Evolutionary conservation across 768 basidiomycete genomes (phyloP), one percentile per base, ranked within the genome.

Genomic region (Sutorius australiensis): DNA sequence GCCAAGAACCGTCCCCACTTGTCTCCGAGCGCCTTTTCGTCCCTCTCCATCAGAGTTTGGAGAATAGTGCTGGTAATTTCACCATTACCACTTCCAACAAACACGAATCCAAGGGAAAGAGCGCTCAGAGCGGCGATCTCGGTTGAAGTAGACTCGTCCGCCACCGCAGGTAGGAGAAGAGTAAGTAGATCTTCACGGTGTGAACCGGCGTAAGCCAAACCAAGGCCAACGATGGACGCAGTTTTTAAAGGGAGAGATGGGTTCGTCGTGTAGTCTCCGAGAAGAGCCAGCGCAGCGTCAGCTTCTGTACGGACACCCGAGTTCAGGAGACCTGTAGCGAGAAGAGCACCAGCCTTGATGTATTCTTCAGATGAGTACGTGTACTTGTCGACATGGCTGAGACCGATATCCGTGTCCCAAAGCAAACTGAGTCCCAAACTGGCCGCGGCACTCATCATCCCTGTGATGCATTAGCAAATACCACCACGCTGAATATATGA

Each of bases 371-470:
- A 73, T 0, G 92, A 94, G 67, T 98, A 98, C 21, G 95, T 92
- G 74, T 98, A 98, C 71, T 92, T 97, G 76, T 99, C 97, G 60
- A 98, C 87, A 59, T 95, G 92, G 64, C 84, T 87, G 37, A 98
- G 78, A 61, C 97, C 97, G 51, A 89, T 80, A 52, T 98, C 97
- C 9, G 91, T 91, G 66, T 98, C 94, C 97, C 97, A 99, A 2
- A 99, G 76, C 56, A 98, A 76, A 72, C 88, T 89, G 39, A 98
- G 77, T 17, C 97, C 97, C 49, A 99, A 78, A 50, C 92, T 95
- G 5, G 97, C 97, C 27, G 95, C 86, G 21, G 97, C 97, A 54
- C 89, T 92, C 80, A 95, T 86, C 93, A 98, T 98, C 48, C 90
- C 90, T 92, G 56, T 1, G 28, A 27, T 17, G 32, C 33, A 27